These are phyloP conservation scores for Gentiana straminea DNA, from an alignment of 257 asterid genomes.

Conservation along the genomic window DNA sequence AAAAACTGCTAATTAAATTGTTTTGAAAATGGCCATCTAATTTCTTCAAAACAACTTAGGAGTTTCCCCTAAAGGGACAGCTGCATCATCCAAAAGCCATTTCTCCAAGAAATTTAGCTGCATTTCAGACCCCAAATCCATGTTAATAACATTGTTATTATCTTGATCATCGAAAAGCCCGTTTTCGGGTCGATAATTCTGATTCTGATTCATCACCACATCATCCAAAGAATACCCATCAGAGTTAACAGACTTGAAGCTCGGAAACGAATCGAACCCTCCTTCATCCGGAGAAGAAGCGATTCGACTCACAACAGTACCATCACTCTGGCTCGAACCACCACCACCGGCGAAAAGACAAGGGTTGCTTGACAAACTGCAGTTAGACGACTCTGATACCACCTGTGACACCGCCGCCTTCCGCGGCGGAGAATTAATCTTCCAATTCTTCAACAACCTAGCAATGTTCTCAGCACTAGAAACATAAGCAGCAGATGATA, in stretches of 20 bases:
- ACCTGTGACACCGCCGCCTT: slow-evolving; percentile 12
- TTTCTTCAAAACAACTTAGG: slow-evolving; percentile 41
- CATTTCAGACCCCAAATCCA: slow-evolving; percentile 23
- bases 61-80: slow-evolving; percentile 49
- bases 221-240: slow-evolving; percentile 25
- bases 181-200: slow-evolving; percentile 17
- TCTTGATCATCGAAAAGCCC: slow-evolving; percentile 10
- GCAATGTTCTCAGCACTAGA: slow-evolving; percentile 74
- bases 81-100: slow-evolving; percentile 69
- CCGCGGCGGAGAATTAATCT: slow-evolving; percentile 25
- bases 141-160: slow-evolving; percentile 13
- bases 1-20: slow-evolving; percentile 31
- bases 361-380: slow-evolving; percentile 15
- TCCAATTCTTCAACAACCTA: slow-evolving; percentile 65
- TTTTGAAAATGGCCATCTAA: slow-evolving; percentile 19
- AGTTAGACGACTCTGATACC: slow-evolving; percentile 14
- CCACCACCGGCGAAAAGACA: slow-evolving; percentile 25
- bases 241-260: slow-evolving; percentile 35
- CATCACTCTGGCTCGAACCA: slow-evolving; percentile 54
- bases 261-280: slow-evolving; percentile 15
- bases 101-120: slow-evolving; percentile 65
- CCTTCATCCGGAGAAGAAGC: not conserved
- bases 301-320: slow-evolving; percentile 7
- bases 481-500: slow-evolving; percentile 33
- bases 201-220: slow-evolving; percentile 18